These are phyloP conservation scores for Arthrobotrys sphaeroides DNA, from an alignment of 2,329 filamentous ascomycete species.

Conservation along the genomic window DNA sequence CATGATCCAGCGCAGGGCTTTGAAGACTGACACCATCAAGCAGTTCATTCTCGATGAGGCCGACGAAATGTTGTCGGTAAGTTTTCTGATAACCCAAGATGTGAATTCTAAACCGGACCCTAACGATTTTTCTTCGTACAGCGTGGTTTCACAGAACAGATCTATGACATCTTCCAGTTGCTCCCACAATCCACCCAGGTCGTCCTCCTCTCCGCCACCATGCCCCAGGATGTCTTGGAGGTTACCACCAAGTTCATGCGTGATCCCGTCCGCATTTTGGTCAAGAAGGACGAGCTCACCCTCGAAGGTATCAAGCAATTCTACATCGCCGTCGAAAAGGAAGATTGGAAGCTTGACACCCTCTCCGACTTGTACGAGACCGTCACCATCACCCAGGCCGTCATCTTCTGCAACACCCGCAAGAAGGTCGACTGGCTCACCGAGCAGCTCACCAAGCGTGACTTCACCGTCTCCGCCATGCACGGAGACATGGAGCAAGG, in stretches of 20 bases:
- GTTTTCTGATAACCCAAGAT: constrained; percentile 59
- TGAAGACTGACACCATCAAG: constrained; percentile 98
- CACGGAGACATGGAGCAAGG: constrained; percentile 99
- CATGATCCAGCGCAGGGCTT: constrained; percentile 98
- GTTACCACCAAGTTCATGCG: constrained; percentile 99
- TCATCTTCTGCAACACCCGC: constrained; percentile 99
- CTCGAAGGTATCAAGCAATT: constrained; percentile 99
- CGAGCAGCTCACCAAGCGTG: constrained; percentile 96
- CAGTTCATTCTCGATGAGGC: constrained; percentile 99
- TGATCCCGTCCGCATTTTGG: constrained; percentile 96
- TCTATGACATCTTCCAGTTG: constrained; percentile 99
- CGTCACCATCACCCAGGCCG: constrained; percentile 97
- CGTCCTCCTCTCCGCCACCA: constrained; percentile 95
- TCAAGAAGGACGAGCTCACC: constrained; percentile 99
- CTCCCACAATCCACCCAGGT: constrained; percentile 98
- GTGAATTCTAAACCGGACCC: constrained; percentile 60
- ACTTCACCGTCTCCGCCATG: constrained; percentile 99
- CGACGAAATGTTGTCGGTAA: constrained; percentile 95
- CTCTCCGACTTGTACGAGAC: constrained; percentile 99
- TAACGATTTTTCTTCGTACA: constrained; percentile 59
- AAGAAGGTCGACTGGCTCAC: constrained; percentile 99
- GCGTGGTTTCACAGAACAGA: constrained; percentile 99
- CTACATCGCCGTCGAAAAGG: constrained; percentile 99
- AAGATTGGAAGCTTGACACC: constrained; percentile 99
- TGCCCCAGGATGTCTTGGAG: constrained; percentile 98